phyloP scores from a whole-genome alignment of 371 early-diverging fungal genomes.

The Mortierella polycephala region DNA sequence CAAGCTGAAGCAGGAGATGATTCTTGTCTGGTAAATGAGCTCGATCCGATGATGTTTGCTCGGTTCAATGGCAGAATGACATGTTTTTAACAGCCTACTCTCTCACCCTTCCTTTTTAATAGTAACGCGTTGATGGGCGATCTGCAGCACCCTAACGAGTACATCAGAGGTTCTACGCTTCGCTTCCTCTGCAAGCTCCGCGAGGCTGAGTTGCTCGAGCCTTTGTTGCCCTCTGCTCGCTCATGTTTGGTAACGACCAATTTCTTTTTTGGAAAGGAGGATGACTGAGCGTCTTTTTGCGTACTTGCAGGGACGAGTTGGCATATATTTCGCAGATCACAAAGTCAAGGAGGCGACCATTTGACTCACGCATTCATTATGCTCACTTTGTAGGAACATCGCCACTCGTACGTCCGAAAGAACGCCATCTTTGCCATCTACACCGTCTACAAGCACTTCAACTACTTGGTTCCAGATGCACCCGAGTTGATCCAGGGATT shows the following conservation, averaged over 20 bases:
- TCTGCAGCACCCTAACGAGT: conserved; percentile 99
- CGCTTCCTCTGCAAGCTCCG: conserved; percentile 95
- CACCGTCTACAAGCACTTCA: conserved; percentile 87
- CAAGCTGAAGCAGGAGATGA: conserved; percentile 95
- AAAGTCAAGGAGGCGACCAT: too few relatives aligned
- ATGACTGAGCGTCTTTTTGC: neutral
- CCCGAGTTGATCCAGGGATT: conserved; percentile 89
- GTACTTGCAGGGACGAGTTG: too few relatives aligned
- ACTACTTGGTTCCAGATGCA: conserved; percentile 95
- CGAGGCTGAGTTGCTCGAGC: conserved; percentile 95
- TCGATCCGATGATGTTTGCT: neutral
- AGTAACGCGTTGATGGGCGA: conserved; percentile 98
- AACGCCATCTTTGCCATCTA: conserved; percentile 96
- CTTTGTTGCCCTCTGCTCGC: conserved; percentile 90
- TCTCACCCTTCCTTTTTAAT: conserved; percentile 3
- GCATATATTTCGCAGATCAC: too few relatives aligned
- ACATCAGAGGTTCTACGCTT: conserved; percentile 95
- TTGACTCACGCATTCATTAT: neutral
- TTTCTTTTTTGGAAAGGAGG: too few relatives aligned
- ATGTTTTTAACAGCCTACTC: neutral
- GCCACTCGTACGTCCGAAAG: conserved; percentile 97
- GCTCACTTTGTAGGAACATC: conserved; percentile 65
- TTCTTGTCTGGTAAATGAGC: conserved; percentile 86
- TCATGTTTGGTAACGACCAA: conserved; percentile 92
- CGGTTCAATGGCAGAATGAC: neutral